Evolutionary conservation across 805 yeast genomes (phyloP), one percentile per base, ranked within the genome.

Genomic region (Naumovozyma dairenensis): DNA sequence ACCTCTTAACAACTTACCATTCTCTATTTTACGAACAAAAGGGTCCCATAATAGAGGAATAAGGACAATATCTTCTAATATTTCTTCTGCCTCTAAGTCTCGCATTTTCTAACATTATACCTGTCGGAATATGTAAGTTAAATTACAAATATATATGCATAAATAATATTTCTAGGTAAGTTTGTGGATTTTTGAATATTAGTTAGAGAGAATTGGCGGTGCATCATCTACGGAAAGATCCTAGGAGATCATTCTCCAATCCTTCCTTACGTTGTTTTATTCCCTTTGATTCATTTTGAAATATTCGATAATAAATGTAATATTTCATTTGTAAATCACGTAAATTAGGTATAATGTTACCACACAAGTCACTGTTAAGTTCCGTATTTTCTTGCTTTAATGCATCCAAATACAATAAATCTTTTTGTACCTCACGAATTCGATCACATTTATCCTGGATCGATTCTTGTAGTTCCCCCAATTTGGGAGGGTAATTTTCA

Each of bases 241-340:
- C 25, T 21, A 9, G 25, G 25, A 21, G 18, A 12, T 27, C 5
- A 10, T 18, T 17, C 21, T 27, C 22, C 9, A 42, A 37, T 26
- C 40, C 30, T 16, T 27, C 18, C 14, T 24, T 40, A 25, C 40
- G 36, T 13, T 27, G 22, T 8, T 32, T 32, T 21, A 46, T 35
- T 6, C 42, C 45, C 21, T 33, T 36, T 19, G 30, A 25, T 27
- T 51, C 57, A 19, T 42, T 31, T 18, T 33, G 44, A 29, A 48
- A 55, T 27, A 40, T 35, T 16, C 34, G 37, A 32, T 51, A 51
- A 25, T 40, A 32, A 12, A 42, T 33, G 34, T 33, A 49, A 32
- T 55, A 54, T 24, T 44, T 32, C 9, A 39, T 39, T 27, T 46
- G 55, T 20, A 44, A 29, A 2, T 30, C 20, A 12, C 41, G 32